Evolutionary conservation across 2,329 filamentous ascomycete species (phyloP).

Genomic region (Alternaria triticina): DNA sequence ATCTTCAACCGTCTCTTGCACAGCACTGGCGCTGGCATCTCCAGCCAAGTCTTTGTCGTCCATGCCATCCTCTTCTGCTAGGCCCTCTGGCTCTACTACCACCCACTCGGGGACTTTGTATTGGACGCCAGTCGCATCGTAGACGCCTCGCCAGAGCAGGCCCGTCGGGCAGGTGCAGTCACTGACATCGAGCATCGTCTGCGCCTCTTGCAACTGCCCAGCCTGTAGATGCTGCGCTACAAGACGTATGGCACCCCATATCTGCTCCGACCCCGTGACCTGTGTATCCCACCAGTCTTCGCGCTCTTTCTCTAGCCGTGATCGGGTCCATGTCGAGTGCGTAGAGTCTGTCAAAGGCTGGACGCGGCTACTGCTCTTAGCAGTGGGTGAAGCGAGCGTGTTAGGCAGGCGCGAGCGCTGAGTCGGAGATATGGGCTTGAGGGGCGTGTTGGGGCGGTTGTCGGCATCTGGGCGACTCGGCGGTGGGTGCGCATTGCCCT

Average conservation of each 20-base stretch:
- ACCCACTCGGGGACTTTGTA: slow-evolving; percentile 56
- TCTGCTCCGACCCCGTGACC: slow-evolving; percentile 75
- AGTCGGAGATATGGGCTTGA: slow-evolving; percentile 31
- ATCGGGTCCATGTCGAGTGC: slow-evolving; percentile 58
- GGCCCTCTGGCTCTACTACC: slow-evolving; percentile 52
- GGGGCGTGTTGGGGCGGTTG: slow-evolving; percentile 34
- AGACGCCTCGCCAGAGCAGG: slow-evolving; percentile 50
- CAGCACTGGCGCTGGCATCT: not conserved
- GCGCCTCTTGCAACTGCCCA: slow-evolving; percentile 62
- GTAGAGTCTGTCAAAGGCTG: slow-evolving; percentile 29
- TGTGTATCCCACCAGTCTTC: slow-evolving; percentile 89
- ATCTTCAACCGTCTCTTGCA: slow-evolving; percentile 37
- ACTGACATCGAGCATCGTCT: slow-evolving; percentile 79
- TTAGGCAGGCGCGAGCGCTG: slow-evolving; percentile 39
- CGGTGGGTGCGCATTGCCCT: slow-evolving; percentile 7
- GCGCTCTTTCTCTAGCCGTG: slow-evolving; percentile 72
- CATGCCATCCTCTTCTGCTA: slow-evolving; percentile 34
- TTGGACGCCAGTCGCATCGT: slow-evolving; percentile 51
- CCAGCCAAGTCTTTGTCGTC: slow-evolving; percentile 24
- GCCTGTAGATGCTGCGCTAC: slow-evolving; percentile 72
- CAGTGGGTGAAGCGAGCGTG: slow-evolving; percentile 29
- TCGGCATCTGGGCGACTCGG: slow-evolving; percentile 12
- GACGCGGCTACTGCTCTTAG: slow-evolving; percentile 27
- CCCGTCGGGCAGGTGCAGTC: slow-evolving; percentile 60
- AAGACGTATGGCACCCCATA: slow-evolving; percentile 78